phyloP scores from a whole-genome alignment of 495 filamentous ascomycete genomes.

The Letharia lupina region DNA sequence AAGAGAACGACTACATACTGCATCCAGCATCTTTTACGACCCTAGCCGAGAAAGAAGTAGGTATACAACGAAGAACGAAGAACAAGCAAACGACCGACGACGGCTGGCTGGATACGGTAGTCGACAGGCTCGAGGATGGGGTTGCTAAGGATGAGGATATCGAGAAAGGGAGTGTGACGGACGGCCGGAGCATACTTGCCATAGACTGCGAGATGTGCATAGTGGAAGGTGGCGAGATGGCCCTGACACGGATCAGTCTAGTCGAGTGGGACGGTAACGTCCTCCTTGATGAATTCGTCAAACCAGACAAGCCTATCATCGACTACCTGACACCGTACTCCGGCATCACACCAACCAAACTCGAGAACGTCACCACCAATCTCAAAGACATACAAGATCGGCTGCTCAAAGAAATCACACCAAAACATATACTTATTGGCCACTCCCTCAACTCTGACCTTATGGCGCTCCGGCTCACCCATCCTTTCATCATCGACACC shows the following conservation, averaged over 20 bases:
- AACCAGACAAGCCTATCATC: conserved; percentile 71
- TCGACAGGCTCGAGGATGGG: conserved; percentile 59
- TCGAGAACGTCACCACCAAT: conserved; percentile 73
- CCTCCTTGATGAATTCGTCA: conserved; percentile 83
- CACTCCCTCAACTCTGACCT: conserved; percentile 91
- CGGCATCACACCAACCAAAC: conserved; percentile 77
- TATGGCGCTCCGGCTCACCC: conserved; percentile 69
- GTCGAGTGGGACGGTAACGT: conserved; percentile 76
- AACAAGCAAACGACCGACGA: conserved; percentile 42
- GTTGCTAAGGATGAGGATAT: conserved; percentile 59
- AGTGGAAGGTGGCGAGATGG: conserved; percentile 63
- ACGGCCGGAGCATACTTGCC: conserved; percentile 69
- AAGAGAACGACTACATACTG: conserved; percentile 68
- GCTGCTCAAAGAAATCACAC: conserved; percentile 62
- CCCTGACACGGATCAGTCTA: conserved; percentile 80
- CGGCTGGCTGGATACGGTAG: conserved; percentile 76
- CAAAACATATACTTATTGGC: conserved; percentile 73
- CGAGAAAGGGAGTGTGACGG: conserved; percentile 72
- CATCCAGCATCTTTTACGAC: conserved; percentile 60
- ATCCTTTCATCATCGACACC: conserved; percentile 90
- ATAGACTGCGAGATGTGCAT: conserved; percentile 97
- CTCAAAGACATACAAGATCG: conserved; percentile 73
- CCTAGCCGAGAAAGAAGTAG: conserved; percentile 35
- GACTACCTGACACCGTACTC: conserved; percentile 87
- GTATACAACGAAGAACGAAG: conserved; percentile 39